phyloP scores from a whole-genome alignment of 495 filamentous ascomycete species.

The Xylaria cubensis region DNA sequence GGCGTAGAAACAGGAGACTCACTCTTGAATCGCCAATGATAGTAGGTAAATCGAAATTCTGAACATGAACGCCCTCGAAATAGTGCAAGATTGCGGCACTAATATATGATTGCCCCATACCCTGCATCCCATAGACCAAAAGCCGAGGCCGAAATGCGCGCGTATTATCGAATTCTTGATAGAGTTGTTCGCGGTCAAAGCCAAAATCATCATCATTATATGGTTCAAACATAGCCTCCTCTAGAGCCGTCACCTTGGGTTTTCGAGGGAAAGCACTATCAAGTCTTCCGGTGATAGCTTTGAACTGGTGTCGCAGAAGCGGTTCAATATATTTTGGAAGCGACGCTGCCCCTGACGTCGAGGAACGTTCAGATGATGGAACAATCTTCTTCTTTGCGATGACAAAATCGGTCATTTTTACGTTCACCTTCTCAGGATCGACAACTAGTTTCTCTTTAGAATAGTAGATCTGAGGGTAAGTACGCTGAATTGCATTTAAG shows the following conservation, averaged over 20 bases:
- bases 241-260: conserved; percentile 84
- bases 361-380: conserved; percentile 89
- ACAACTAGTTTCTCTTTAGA: conserved; percentile 90
- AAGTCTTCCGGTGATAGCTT: conserved; percentile 68
- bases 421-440: conserved; percentile 79
- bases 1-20: conserved; percentile 53
- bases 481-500: conserved; percentile 94
- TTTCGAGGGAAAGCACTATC: conserved; percentile 80
- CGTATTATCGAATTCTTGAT: conserved; percentile 88
- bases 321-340: conserved; percentile 81
- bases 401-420: conserved; percentile 95
- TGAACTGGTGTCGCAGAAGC: conserved; percentile 74
- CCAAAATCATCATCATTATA: conserved; percentile 74
- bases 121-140: conserved; percentile 75
- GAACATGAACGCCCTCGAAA: conserved; percentile 91
- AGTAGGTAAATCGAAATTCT: conserved; percentile 90
- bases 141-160: conserved; percentile 89
- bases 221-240: conserved; percentile 94
- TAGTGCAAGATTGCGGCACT: conserved; percentile 85
- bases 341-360: conserved; percentile 78
- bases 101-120: conserved; percentile 95
- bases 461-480: conserved; percentile 94
- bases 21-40: conserved; percentile 67
- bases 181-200: conserved; percentile 83
- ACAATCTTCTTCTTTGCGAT: conserved; percentile 93